Base-by-base conservation (phyloP, 345 rosid genomes). In the Psidium friedrichsthalianum region DNA sequence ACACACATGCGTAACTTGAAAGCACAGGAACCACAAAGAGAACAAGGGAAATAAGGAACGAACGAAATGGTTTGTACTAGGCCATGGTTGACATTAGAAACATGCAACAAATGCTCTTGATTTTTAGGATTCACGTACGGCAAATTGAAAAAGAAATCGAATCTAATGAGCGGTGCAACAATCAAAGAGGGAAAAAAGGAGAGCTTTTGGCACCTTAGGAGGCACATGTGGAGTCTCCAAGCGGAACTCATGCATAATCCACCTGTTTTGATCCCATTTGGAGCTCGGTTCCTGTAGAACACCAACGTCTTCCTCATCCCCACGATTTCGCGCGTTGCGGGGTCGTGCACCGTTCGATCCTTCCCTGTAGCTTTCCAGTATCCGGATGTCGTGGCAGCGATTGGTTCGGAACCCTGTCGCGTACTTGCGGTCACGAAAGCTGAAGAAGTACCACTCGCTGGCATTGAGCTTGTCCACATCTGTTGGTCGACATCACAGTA, bases 201-300 rank as follows among this genome's bases (percentile, higher is more conserved):
- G 18, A 47, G 49, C 53, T 8, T 21, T 22, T 47, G 86, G 86
- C 82, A 97, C 99, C 98, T 96, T 94, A 32, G 99, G 99, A 80
- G 98, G 96, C 96, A 95, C 92, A 36, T 93, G 98, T 85, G 97
- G 98, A 88, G 96, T 90, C 88, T 96, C 98, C 56, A 95, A 91
- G 83, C 99, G 98, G 87, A 96, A 97, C 88, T 97, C 99, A 84
- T 97, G 99, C 99, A 97, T 97, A 85, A 97, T 97, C 99, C 99
- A 97, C 64, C 96, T 2, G 98, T 94, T 89, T 97, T 97, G 91
- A 94, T 94, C 56, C 99, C 99, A 83, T 95, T 92, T 2, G 99
- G 99, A 83, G 99, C 98, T 89, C 99, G 88, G 91, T 92, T 96
- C 83, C 90, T 86, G 88, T 97, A 96, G 89, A 97, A 96, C 24